A percentile compares a stretch with the other conserved stretches of the same genome.
phyloP scores from a whole-genome alignment of 2,329 filamentous ascomycete species.

The Ceratocystis colombiana region DNA sequence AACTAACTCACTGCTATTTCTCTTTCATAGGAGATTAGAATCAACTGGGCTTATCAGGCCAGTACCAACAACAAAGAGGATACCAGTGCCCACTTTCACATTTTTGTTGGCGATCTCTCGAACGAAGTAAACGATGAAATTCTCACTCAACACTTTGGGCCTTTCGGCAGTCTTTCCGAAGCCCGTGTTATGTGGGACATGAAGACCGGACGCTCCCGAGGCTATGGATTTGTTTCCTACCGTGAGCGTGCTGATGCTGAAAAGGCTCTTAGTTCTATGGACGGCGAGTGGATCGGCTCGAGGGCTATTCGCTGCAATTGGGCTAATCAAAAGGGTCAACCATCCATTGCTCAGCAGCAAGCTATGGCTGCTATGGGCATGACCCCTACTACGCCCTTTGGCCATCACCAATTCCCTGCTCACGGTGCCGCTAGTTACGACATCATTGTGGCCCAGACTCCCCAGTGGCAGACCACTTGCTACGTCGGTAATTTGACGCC shows the following conservation, averaged over 20 bases:
- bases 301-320: conserved; percentile 98
- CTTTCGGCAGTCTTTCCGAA: conserved; percentile 91
- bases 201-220: conserved; percentile 96
- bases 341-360: conserved; percentile 94
- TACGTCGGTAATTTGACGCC: conserved; percentile 97
- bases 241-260: conserved; percentile 88
- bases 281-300: conserved; percentile 97
- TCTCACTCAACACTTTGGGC: conserved; percentile 84
- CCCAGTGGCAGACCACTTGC: conserved; percentile 95
- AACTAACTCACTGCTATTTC: background rate
- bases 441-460: conserved; percentile 90
- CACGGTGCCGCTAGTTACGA: conserved; percentile 96
- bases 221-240: conserved; percentile 97
- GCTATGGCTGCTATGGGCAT: conserved; percentile 96
- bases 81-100: conserved; percentile 96
- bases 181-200: conserved; percentile 99
- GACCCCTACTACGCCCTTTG: conserved; percentile 92
- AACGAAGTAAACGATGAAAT: conserved; percentile 99
- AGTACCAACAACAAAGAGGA: conserved; percentile 93
- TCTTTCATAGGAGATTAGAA: conserved; percentile 71
- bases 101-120: conserved; percentile 94
- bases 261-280: conserved; percentile 94
- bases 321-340: conserved; percentile 99
- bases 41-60: conserved; percentile 99
- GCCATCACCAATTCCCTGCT: conserved; percentile 94